Evolutionary conservation across 352 stramenopile genomes (phyloP), one percentile per base, ranked within the genome.

Genomic region (Phytophthora macrochlamydospora): DNA sequence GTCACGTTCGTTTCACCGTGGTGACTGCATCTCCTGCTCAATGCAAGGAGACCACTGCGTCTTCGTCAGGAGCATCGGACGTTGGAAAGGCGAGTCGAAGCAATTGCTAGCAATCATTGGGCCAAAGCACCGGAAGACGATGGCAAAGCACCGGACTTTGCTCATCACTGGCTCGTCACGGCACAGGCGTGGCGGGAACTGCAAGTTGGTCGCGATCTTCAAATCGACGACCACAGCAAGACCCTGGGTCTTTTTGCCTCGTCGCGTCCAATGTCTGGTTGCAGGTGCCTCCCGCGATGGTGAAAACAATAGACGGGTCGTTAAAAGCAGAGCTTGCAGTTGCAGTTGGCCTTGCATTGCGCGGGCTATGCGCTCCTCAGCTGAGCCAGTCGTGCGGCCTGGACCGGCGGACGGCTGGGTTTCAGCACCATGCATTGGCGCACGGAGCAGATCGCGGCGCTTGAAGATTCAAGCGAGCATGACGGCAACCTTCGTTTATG

Each of bases 221-320:
- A 45, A 45, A 45, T 45, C 38, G 13, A 45, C 38, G 38, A 45
- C 38, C 38, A 45, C 37, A 45, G 38, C 8, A 14, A 45, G 37
- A 45, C 38, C 38, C 38, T 24, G 18, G 18, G 18, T 24, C 18
- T 24, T 24, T 24, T 24, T 45, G 38, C 38, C 38, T 45, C 38
- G 38, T 45, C 38, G 38, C 38, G 38, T 45, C 13, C 38, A 3
- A 24, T 9, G 3, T 24, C 38, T 45, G 38, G 38, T 45, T 45
- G 38, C 38, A 45, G 38, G 8, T 45, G 38, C 38, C 18, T 9
- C 8, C 38, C 13, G 38, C 8, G 38, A 45, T 45, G 38, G 38
- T 45, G 38, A 45, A 45, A 45, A 45, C 38, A 45, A 45, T 45
- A 45, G 38, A 45, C 38, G 38, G 38, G 13, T 9, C 38, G 38